These are phyloP conservation scores for Penicillium thymicola DNA, from an alignment of 2,329 filamentous ascomycete species.

Conservation along the genomic window DNA sequence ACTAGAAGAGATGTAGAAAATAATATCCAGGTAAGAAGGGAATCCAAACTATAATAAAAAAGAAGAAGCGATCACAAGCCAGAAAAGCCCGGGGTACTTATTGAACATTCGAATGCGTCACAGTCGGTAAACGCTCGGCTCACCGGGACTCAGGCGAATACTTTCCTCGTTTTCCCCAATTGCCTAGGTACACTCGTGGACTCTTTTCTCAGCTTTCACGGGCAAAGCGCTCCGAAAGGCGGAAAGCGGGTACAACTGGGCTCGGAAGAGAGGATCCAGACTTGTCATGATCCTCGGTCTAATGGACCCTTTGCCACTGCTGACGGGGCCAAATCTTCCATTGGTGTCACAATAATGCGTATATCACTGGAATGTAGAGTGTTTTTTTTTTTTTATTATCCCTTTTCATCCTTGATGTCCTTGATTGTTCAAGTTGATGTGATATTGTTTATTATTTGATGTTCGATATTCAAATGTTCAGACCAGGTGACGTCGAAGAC, in stretches of 20 bases:
- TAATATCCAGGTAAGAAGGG: constrained; percentile 2
- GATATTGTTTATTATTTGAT: neutral
- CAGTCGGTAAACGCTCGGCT: constrained; percentile 42
- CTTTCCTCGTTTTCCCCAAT: neutral
- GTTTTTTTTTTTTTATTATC: neutral
- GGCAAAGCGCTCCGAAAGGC: constrained; percentile 27
- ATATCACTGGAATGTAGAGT: constrained; percentile 3
- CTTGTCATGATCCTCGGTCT: constrained; percentile 38
- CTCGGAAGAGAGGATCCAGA: constrained; percentile 40
- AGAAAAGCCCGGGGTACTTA: constrained; percentile 32
- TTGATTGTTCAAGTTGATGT: neutral
- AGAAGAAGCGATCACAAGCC: constrained; percentile 28
- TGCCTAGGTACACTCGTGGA: constrained; percentile 18
- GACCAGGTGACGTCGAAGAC: constrained; percentile 21
- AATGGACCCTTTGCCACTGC: constrained; percentile 28
- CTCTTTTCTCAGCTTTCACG: constrained; percentile 22
- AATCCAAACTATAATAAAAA: constrained; percentile 6
- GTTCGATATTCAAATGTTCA: constrained; percentile 2
- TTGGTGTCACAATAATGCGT: constrained; percentile 6
- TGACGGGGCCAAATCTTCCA: neutral
- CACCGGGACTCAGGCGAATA: constrained; percentile 31
- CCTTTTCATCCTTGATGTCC: neutral
- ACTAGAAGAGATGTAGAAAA: neutral
- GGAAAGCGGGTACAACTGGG: constrained; percentile 26
- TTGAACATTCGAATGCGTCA: constrained; percentile 29